Base-by-base conservation (phyloP, 1,284 basidiomycete genomes). In the Papiliotrema flavescens region DNA sequence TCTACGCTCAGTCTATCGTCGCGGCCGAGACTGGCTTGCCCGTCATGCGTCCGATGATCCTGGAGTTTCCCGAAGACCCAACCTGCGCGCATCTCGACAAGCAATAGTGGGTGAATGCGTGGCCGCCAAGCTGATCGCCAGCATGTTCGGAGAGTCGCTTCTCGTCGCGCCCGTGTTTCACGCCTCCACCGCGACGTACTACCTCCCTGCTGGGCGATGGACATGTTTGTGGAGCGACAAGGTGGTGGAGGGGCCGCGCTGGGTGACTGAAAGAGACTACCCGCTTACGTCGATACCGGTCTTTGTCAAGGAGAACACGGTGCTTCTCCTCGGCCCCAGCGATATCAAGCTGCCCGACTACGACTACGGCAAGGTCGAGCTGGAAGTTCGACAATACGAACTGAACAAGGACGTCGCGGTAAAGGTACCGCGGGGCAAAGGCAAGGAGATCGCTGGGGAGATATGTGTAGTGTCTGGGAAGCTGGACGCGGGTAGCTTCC, bases 161-260 rank as follows among this genome's bases (percentile, higher is more conserved):
- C 83, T 88, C 39, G 83, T 88, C 48, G 86, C 85, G n/a, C 86
- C 86, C 2, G 85, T 88, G 2, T 83, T 88, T 19, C 70, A 80
- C 51, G 79, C 78, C 26, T 81, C 85, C 66, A 80, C 82, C 56
- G 78, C 80, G 0, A 81, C 84, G 59, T 88, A 84, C 67, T 88
- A 88, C 73, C 72, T 89, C 52, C 86, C 86, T 23, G 80, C 79
- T 2, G 86, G 86, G 11, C 78, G 76, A 24, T 88, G 86, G 86
- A 88, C 86, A 1, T 82, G 82, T 54, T 66, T 64, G 60, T 74
- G 68, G 67, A 65, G 64, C 2, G 50, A 54, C 24, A 53, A 64
- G 32, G 56, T 63, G 19, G 35, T 65, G 28, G 47, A 55, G 22
- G 72, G 72, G 2, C 72, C 72, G 14, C 55, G 50, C 48, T 70